These are phyloP conservation scores for Chalciporus chontae DNA, from an alignment of 768 basidiomycete species.

Conservation along the genomic window DNA sequence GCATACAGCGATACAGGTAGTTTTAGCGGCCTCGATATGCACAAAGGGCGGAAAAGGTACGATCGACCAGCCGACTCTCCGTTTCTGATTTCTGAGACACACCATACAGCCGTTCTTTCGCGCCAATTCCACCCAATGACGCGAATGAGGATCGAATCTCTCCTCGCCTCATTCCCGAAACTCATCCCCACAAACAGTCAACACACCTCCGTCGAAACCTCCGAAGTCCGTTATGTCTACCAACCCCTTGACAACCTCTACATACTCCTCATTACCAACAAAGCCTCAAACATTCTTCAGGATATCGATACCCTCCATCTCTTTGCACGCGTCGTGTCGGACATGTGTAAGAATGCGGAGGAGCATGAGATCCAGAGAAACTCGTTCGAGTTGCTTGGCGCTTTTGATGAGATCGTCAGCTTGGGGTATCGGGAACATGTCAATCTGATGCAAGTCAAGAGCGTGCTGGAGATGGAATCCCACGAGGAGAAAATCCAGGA, in stretches of 20 bases:
- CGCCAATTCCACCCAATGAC: slow-evolving; percentile 95
- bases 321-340: slow-evolving; percentile 89
- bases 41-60: slow-evolving; percentile 90
- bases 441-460: slow-evolving; percentile 75
- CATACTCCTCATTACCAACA: slow-evolving; percentile 96
- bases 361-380: slow-evolving; percentile 89
- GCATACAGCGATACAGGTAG: slow-evolving; percentile 54
- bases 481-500: slow-evolving; percentile 96
- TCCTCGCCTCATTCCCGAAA: slow-evolving; percentile 96
- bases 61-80: slow-evolving; percentile 19
- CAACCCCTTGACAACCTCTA: slow-evolving; percentile 96
- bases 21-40: slow-evolving; percentile 92
- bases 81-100: not conserved
- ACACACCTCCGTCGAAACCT: slow-evolving; percentile 94
- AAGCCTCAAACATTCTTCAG: slow-evolving; percentile 97
- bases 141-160: slow-evolving; percentile 87
- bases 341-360: slow-evolving; percentile 81
- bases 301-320: slow-evolving; percentile 97
- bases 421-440: slow-evolving; percentile 82
- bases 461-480: slow-evolving; percentile 83
- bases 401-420: slow-evolving; percentile 95
- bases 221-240: slow-evolving; percentile 95
- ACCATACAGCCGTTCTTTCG: slow-evolving; percentile 77
- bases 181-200: slow-evolving; percentile 93
- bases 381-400: slow-evolving; percentile 89